phyloP scores from a whole-genome alignment of 2,329 filamentous ascomycete genomes.

The Ascochyta clinopodiicola region DNA sequence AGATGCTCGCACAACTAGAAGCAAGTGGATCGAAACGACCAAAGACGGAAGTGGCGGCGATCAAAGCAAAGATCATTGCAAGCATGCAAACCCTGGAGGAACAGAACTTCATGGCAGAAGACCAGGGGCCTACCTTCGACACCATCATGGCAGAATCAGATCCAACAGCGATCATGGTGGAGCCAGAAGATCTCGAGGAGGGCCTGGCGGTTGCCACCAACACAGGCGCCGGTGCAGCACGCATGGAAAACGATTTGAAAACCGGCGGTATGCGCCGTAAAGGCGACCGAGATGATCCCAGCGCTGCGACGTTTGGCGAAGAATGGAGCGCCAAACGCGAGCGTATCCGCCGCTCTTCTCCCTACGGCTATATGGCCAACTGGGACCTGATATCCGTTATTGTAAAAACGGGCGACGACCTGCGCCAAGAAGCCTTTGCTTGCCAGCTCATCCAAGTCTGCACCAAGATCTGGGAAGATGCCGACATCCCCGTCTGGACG shows the following conservation, averaged over 20 bases:
- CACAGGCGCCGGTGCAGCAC: constrained; percentile 75
- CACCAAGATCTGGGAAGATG: constrained; percentile 80
- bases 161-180: constrained; percentile 57
- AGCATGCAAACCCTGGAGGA: constrained; percentile 90
- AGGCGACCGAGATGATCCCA: constrained; percentile 83
- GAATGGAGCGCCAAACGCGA: constrained; percentile 86
- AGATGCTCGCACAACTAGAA: constrained; percentile 85
- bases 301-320: constrained; percentile 84
- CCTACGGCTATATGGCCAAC: constrained; percentile 88
- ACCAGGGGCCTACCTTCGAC: constrained; percentile 77
- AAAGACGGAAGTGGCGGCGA: constrained; percentile 80
- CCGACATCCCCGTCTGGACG: constrained; percentile 80
- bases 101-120: constrained; percentile 80
- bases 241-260: constrained; percentile 90
- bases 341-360: constrained; percentile 80
- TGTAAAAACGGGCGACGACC: constrained; percentile 83
- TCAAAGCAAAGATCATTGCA: constrained; percentile 84
- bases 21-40: constrained; percentile 81
- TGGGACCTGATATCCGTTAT: constrained; percentile 89
- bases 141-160: constrained; percentile 79
- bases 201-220: constrained; percentile 63
- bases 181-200: constrained; percentile 63
- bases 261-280: constrained; percentile 82
- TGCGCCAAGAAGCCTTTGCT: constrained; percentile 85
- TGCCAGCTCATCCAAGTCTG: constrained; percentile 85